These are phyloP conservation scores for Colletotrichum somersetense DNA, from an alignment of 2,329 filamentous ascomycete genomes.

Conservation along the genomic window DNA sequence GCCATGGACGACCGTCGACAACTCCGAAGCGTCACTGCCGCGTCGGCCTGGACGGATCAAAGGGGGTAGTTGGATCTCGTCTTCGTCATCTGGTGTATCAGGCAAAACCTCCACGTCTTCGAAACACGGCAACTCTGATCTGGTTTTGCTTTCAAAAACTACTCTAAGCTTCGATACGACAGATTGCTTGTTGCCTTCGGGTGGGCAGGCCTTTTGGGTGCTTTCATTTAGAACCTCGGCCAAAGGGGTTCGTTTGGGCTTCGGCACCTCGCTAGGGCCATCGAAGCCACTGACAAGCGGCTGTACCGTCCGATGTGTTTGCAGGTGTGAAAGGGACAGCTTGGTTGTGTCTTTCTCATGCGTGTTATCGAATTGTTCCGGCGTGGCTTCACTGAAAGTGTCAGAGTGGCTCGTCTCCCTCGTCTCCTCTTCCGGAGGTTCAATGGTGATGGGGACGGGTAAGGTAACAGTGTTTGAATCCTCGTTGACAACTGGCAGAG, in stretches of 20 bases:
- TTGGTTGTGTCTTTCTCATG: conserved; percentile 17
- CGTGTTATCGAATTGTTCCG: conserved; percentile 20
- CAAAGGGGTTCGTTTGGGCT: conserved; percentile 28
- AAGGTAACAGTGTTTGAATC: conserved; percentile 5
- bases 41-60: conserved; percentile 49
- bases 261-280: conserved; percentile 16
- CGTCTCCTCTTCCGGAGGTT: conserved; percentile 19
- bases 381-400: conserved; percentile 11
- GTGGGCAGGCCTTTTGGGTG: conserved; percentile 11
- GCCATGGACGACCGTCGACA: conserved; percentile 56
- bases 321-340: conserved; percentile 11
- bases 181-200: conserved; percentile 16
- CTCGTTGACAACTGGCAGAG: conserved; percentile 14
- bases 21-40: conserved; percentile 51
- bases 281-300: conserved; percentile 13
- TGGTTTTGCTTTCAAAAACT: conserved; percentile 2
- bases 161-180: conserved; percentile 16
- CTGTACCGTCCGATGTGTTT: conserved; percentile 19
- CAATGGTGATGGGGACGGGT: conserved; percentile 33
- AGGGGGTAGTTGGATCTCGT: conserved; percentile 53
- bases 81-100: conserved; percentile 36
- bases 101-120: conserved; percentile 16
- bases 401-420: conserved; percentile 2
- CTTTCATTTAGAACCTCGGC: conserved; percentile 29
- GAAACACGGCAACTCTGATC: not conserved